Evolutionary conservation across 257 asterid species (phyloP).

Genomic region (Solanum paucissectum): DNA sequence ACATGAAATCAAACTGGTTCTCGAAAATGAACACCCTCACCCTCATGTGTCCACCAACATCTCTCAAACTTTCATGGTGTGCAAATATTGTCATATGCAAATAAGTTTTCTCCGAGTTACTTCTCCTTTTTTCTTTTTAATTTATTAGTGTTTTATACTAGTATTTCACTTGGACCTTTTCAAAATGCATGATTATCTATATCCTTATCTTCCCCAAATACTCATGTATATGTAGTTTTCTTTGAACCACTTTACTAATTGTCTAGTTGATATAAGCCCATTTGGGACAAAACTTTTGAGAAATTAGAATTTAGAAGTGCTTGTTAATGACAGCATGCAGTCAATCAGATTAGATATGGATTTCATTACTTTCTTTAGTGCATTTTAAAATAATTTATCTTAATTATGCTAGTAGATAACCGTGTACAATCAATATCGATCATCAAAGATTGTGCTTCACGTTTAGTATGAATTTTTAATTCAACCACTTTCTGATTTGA

Average conservation of each 20-base stretch:
- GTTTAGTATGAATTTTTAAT: background rate
- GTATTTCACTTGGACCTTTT: background rate
- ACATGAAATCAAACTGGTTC: too few species aligned
- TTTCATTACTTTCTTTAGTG: background rate
- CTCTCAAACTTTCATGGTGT: background rate
- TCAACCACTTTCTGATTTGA: background rate
- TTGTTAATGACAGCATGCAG: background rate
- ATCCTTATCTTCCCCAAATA: background rate
- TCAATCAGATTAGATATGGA: background rate
- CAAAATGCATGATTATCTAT: background rate
- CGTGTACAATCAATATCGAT: background rate
- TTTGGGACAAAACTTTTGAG: background rate
- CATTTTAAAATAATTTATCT: background rate
- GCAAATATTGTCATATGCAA: background rate
- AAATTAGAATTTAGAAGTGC: background rate
- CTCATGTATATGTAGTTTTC: background rate
- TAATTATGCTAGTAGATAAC: background rate
- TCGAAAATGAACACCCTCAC: background rate
- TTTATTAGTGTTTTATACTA: background rate
- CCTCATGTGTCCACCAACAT: background rate
- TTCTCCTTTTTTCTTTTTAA: background rate
- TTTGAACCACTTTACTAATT: background rate
- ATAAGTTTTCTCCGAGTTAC: background rate
- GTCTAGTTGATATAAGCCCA: background rate
- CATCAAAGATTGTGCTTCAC: background rate